Evolutionary conservation across 2,329 filamentous ascomycete species (phyloP).

Genomic region (Botrytis squamosa): DNA sequence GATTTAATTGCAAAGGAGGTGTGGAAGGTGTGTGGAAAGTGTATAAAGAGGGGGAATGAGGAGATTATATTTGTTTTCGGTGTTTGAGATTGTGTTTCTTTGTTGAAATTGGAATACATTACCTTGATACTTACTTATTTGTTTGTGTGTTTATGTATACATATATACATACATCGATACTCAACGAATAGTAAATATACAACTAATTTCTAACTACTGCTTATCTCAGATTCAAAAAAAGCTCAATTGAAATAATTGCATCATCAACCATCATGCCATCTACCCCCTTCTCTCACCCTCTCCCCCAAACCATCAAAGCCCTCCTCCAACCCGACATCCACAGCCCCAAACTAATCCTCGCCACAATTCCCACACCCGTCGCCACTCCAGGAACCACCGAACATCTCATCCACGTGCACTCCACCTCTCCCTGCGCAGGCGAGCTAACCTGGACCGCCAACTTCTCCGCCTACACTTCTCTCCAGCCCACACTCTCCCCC

Average conservation of each 20-base stretch:
- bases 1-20: not conserved
- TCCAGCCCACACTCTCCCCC: not conserved
- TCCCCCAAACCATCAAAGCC: not conserved
- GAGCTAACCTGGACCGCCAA: slow-evolving; percentile 13
- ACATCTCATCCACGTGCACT: slow-evolving; percentile 10
- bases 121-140: no score
- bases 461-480: not conserved
- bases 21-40: no score
- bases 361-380: not conserved
- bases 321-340: slow-evolving; percentile 18
- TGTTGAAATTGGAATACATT: not conserved
- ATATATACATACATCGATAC: not conserved
- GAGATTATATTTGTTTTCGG: not conserved
- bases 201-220: not conserved
- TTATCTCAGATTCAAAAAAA: not conserved
- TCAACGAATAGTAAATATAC: not conserved
- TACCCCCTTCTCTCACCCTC: not conserved
- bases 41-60: slow-evolving; percentile 8
- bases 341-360: slow-evolving; percentile 8
- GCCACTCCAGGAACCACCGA: not conserved
- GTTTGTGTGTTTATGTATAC: not conserved
- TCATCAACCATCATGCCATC: not conserved
- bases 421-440: slow-evolving; percentile 10
- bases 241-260: not conserved
- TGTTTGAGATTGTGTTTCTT: not conserved